phyloP scores from a whole-genome alignment of 305 asterid genomes.

The Fraxinus sp. region DNA sequence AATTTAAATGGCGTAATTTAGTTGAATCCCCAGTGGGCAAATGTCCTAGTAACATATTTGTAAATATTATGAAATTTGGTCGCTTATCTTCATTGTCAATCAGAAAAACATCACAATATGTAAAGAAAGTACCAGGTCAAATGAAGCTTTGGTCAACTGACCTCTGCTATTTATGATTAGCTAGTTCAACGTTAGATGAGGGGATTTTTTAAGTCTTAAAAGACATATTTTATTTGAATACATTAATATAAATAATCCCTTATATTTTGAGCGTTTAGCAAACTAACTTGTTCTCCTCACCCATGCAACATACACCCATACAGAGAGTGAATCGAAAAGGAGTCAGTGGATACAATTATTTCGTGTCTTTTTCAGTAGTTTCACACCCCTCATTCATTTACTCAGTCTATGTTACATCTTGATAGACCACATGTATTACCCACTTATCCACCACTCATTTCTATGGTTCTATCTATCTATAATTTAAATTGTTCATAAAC shows the following conservation, averaged over 20 bases:
- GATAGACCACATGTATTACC: not conserved
- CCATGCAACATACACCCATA: not conserved
- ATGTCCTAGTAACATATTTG: not conserved
- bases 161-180: not conserved
- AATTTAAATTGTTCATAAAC: not conserved
- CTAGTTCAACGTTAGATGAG: not conserved
- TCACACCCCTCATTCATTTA: not conserved
- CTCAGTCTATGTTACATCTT: not conserved
- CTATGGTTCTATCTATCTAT: not conserved
- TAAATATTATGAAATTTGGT: not conserved
- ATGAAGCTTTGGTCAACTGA: not conserved
- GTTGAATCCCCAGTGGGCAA: conserved; percentile 4
- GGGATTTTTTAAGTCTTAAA: not conserved
- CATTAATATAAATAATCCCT: not conserved
- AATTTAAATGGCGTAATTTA: conserved; percentile 13
- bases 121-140: not conserved
- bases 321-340: not conserved
- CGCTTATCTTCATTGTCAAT: conserved; percentile 9
- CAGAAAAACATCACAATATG: not conserved
- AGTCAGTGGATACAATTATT: not conserved
- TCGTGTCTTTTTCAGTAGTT: not conserved
- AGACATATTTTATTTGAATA: not conserved
- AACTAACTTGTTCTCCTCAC: not conserved
- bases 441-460: not conserved
- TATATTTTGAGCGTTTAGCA: not conserved